A percentile compares a stretch with the other conserved stretches of the same genome.
These are phyloP conservation scores for Fragilariopsis cylindrus DNA, from an alignment of 108 stramenopile genomes.

Conservation along the genomic window DNA sequence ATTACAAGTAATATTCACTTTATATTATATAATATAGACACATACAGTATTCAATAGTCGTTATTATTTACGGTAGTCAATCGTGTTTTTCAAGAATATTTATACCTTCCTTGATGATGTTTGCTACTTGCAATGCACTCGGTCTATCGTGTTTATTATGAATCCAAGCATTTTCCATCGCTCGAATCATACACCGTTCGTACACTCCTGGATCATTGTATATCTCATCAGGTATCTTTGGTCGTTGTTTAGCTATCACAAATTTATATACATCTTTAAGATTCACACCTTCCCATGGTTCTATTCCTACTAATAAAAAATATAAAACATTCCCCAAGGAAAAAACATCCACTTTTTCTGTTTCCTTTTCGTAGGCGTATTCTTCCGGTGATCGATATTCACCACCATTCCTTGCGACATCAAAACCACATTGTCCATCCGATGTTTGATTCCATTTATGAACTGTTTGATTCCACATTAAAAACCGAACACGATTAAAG, in stretches of 20 bases:
- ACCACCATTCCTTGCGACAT: conserved; percentile 58
- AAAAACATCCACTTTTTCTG: conserved; percentile 73
- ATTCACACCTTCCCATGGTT: conserved; percentile 46
- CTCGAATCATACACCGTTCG: conserved; percentile 50
- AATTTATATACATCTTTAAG: conserved; percentile 32
- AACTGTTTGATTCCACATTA: conserved; percentile 32
- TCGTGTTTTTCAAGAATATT: conserved; percentile 10
- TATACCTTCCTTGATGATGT: conserved; percentile 45
- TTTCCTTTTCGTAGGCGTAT: conserved; percentile 50
- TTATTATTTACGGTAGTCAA: neutral
- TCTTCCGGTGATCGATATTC: conserved; percentile 69
- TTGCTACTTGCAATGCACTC: conserved; percentile 46
- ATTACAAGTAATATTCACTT: too few species aligned
- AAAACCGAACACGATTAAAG: conserved; percentile 75
- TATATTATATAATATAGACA: neutral
- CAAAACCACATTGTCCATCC: conserved; percentile 49
- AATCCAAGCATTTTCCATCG: conserved; percentile 51
- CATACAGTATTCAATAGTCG: neutral
- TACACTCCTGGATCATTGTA: conserved; percentile 44
- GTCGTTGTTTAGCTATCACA: conserved; percentile 48
- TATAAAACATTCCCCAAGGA: conserved; percentile 72
- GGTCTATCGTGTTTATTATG: conserved; percentile 51
- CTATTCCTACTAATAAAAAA: conserved; percentile 43
- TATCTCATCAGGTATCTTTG: conserved; percentile 48
- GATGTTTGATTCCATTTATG: conserved; percentile 18